phyloP scores from a whole-genome alignment of 208 protist genomes.

The Leishmania major region DNA sequence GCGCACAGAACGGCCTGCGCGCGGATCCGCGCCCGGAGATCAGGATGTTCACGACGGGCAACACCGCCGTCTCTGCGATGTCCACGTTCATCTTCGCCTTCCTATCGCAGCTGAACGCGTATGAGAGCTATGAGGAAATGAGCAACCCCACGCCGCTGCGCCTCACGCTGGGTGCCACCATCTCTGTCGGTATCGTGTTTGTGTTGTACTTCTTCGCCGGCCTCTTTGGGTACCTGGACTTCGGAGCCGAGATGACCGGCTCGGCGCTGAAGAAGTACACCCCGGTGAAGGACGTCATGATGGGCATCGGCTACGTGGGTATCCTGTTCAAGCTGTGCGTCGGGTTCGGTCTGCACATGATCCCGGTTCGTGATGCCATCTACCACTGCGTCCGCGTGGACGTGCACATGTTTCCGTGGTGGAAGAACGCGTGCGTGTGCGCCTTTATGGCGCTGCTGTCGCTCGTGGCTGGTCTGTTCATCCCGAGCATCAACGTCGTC shows the following conservation, averaged over 20 bases:
- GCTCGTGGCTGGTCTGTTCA: constrained; percentile 69
- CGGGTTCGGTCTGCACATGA: constrained; percentile 65
- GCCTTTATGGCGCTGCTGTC: constrained; percentile 35
- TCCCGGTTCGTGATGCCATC: constrained; percentile 62
- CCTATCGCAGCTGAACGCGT: constrained; percentile 73
- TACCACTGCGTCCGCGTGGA: constrained; percentile 57
- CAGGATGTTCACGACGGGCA: constrained; percentile 50
- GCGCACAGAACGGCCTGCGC: constrained; percentile 35
- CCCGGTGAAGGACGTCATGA: constrained; percentile 49
- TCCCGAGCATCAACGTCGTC: constrained; percentile 66
- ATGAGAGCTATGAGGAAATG: constrained; percentile 69
- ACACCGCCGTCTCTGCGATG: constrained; percentile 54
- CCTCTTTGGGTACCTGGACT: constrained; percentile 84
- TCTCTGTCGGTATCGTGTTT: constrained; percentile 54
- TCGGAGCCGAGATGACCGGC: constrained; percentile 42
- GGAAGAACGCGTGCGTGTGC: constrained; percentile 50
- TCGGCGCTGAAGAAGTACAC: constrained; percentile 70
- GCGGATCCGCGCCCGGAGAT: constrained; percentile 43
- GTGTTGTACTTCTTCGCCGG: constrained; percentile 76
- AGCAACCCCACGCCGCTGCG: constrained; percentile 44
- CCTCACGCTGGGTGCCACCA: constrained; percentile 49
- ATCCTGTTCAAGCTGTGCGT: constrained; percentile 80
- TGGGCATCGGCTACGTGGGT: constrained; percentile 58
- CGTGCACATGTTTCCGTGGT: constrained; percentile 47
- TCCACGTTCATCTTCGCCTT: constrained; percentile 78